Base-by-base conservation (phyloP, 2,329 filamentous ascomycete genomes). In the Ascochyta koolunga region DNA sequence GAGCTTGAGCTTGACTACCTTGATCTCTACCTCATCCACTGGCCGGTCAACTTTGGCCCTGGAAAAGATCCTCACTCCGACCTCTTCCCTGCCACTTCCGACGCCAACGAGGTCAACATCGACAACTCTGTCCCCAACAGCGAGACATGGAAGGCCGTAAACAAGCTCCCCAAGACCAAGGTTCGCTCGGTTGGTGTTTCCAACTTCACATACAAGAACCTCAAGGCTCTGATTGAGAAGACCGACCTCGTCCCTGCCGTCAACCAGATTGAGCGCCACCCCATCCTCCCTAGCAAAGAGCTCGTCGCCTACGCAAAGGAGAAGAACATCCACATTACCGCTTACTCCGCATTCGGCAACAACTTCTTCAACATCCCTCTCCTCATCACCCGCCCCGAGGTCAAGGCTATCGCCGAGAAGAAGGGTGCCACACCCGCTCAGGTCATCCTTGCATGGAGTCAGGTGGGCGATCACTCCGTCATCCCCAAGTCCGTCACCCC, bases 1-100 rank as follows among this genome's bases (percentile, higher is more conserved):
- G 65, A 93, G 81, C 93, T 90, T 86, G 87, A 89, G 59, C 75
- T 96, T 57, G 91, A 93, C 69, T 96, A 96, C 82, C 93, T 96
- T 76, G 91, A 96, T 76, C 85, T 96, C 62, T 96, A 88, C 83
- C 83, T 95, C 68, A 86, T 95, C 67, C 91, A 96, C 81, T 96
- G 95, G 84, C 91, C 92, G 62, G 86, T 95, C 60, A 85, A 91
- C 48, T 84, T 96, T 67, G 89, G 90, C 3, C 61, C 64, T 6
- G 79, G 82, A 18, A 76, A 78, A 24, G 73, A 79, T 41, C 65
- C 66, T n/a, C 66, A 69, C 60, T 66, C 65, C 4, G 66, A 69
- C 21, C 58, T 68, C 11, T 67, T 69, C 58, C 66, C 66, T 24
- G 56, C 56, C 9, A 64, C 60, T 21, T 85, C 83, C 31, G 82